Base-by-base conservation (phyloP, 2,329 filamentous ascomycete species). In the Didymella pomorum region DNA sequence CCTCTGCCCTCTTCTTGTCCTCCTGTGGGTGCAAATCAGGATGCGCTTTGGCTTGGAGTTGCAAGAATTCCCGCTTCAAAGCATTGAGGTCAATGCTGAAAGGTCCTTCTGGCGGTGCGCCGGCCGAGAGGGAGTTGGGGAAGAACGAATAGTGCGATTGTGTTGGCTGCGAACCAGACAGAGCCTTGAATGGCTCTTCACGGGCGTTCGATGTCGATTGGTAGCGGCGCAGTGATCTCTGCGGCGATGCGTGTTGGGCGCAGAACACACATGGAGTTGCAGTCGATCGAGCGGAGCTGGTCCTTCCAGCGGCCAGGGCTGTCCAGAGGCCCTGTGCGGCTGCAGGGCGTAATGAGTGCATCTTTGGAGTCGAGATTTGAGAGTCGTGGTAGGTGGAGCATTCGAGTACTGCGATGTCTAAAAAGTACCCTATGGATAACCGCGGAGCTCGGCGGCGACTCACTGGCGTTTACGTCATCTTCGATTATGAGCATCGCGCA, bases 61-160 rank as follows among this genome's bases (percentile, higher is more conserved):
- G 85, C 14, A 98, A 87, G 79, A 96, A 98, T 75, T 99, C 95
- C 64, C 86, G 86, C 48, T 91, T 90, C 20, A 98, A 85, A 16
- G 85, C 81, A 56, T 84, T 82, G 12, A 86, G 74, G 74, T 96
- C 84, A 71, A 98, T 86, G 14, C 82, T 78, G 83, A 98, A 99
- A 58, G 87, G 83, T 0, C 93, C 89, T 0, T 72, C 53, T 0
- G 94, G 94, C 0, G 95, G 95, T 0, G 92, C 90, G 2, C 94
- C 94, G 1, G 77, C 52, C 0, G 93, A 86, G 3, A 97, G 84
- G 3, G 93, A 91, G 29, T 84, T 75, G 1, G 93, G 93, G 82
- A 99, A 99, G 79, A 98, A 87, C 55, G 89, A 86, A 84, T 97
- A 98, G 83, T 94, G 87, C 53, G 89, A 92, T 64, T 79, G 68